Conservation (phyloP, 768 basidiomycete species). For the Phlebiopsis flavidoalba region DNA sequence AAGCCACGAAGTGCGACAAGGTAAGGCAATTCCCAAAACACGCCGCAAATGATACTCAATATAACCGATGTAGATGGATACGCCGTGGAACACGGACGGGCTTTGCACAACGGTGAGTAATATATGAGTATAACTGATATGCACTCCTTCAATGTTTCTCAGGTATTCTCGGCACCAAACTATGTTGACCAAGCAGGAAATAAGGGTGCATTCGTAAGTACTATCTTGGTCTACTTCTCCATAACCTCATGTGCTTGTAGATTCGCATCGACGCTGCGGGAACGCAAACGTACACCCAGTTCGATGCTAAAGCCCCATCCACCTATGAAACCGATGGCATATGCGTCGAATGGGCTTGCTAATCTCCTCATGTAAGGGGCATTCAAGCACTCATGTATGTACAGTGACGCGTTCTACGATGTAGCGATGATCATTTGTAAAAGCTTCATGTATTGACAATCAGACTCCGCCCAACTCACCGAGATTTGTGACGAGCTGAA, state of each 20-base stretch:
- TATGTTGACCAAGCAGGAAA: conserved; percentile 91
- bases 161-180: conserved; percentile 95
- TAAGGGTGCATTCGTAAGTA: conserved; percentile 85
- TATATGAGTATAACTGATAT: neutral
- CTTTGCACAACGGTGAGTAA: conserved; percentile 80
- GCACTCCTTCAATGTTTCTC: conserved; percentile 1
- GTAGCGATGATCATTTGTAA: neutral
- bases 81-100: conserved; percentile 90
- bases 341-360: conserved; percentile 60
- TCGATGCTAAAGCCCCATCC: conserved; percentile 87
- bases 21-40: conserved; percentile 32
- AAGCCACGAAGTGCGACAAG: conserved; percentile 95
- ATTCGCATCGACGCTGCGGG: conserved; percentile 81
- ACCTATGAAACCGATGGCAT: conserved; percentile 91
- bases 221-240: neutral
- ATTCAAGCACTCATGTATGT: neutral
- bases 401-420: neutral
- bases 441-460: no score
- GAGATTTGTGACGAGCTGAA: no score
- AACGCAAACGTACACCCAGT: conserved; percentile 68
- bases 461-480: no score
- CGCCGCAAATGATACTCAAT: neutral
- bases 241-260: conserved; percentile 30
- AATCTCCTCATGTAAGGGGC: conserved; percentile 62
- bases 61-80: conserved; percentile 64